Evolutionary conservation across 176 grass and related monocot species (phyloP).

Genomic region (Eleusine indica): DNA sequence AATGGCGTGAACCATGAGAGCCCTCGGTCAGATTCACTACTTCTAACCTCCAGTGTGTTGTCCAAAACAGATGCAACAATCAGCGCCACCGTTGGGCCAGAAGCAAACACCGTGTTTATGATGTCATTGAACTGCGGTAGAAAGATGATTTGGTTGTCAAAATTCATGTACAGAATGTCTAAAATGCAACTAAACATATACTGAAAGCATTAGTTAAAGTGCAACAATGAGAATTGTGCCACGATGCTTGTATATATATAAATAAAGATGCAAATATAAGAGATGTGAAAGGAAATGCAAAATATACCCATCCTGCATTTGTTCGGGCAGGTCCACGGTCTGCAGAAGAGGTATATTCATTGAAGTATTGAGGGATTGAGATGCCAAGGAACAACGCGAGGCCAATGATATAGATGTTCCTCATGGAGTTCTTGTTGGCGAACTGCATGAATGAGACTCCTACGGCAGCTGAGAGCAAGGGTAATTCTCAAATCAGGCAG

Average conservation of each 20-base stretch:
- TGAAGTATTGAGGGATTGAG: conserved; percentile 94
- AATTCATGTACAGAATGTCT: conserved; percentile 1
- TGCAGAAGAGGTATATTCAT: conserved; percentile 69
- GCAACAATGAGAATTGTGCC: not conserved
- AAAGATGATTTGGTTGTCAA: not conserved
- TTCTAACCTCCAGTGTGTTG: conserved; percentile 65
- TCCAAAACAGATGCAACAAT: conserved; percentile 67
- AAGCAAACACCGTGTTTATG: conserved; percentile 87
- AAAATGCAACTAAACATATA: not conserved
- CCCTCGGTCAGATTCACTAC: conserved; percentile 56
- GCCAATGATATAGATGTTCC: conserved; percentile 94
- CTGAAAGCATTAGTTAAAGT: not conserved
- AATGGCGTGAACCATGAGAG: conserved; percentile 79
- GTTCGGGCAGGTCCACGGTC: conserved; percentile 67
- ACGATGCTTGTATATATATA: not conserved
- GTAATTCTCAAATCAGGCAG: conserved; percentile 19
- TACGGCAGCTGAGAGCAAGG: conserved; percentile 66
- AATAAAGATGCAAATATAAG: not conserved
- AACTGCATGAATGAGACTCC: conserved; percentile 92
- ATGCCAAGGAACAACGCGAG: conserved; percentile 83
- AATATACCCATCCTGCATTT: conserved; percentile 94
- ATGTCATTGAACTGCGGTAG: conserved; percentile 91
- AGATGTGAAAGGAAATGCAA: not conserved
- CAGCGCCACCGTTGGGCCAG: conserved; percentile 68
- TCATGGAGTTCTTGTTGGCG: conserved; percentile 88